Percentiles rank a stretch among this genome's conserved stretches.
Evolutionary conservation across 139 green algal species (phyloP).

Genomic region (Picochlorum sp.): DNA sequence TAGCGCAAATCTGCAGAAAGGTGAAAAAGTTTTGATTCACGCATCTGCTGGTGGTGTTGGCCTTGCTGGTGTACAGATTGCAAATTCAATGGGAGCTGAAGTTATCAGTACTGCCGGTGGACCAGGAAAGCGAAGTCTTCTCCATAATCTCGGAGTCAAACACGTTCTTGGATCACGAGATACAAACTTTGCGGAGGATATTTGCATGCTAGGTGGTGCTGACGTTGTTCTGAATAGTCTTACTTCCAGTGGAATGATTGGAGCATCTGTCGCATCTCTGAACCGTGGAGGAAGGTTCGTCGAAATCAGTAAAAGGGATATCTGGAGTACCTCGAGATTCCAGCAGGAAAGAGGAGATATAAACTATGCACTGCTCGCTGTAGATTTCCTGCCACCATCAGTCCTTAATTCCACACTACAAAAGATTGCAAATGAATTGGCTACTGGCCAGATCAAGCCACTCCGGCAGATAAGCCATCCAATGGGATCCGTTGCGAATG

Average conservation of each 20-base stretch:
- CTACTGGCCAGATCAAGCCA: slow-evolving; percentile 26
- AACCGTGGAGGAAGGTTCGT: slow-evolving; percentile 43
- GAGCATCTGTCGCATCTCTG: slow-evolving; percentile 45
- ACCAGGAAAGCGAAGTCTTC: slow-evolving; percentile 40
- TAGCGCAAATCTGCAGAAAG: slow-evolving; percentile 25
- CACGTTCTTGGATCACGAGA: slow-evolving; percentile 43
- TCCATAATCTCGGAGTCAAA: slow-evolving; percentile 34
- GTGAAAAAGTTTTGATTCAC: slow-evolving; percentile 51
- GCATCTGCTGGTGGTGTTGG: slow-evolving; percentile 70
- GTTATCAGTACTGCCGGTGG: slow-evolving; percentile 38
- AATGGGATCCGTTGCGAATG: slow-evolving; percentile 32
- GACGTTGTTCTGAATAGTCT: slow-evolving; percentile 62
- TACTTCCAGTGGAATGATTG: slow-evolving; percentile 73
- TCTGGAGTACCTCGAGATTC: slow-evolving; percentile 51
- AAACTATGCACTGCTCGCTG: slow-evolving; percentile 52
- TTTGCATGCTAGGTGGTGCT: slow-evolving; percentile 9
- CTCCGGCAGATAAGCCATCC: slow-evolving; percentile 33
- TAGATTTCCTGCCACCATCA: slow-evolving; percentile 68
- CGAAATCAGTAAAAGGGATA: slow-evolving; percentile 82
- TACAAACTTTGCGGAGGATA: slow-evolving; percentile 33
- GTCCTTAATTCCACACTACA: slow-evolving; percentile 31
- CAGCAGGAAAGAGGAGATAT: slow-evolving; percentile 63
- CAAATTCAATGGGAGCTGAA: slow-evolving; percentile 22
- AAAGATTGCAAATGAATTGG: slow-evolving; percentile 22
- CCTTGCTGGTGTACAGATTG: slow-evolving; percentile 49